Percentiles rank a stretch among this genome's conserved stretches.
Conservation (phyloP, 371 early-diverging fungal species). For the Parasitella parasitica region DNA sequence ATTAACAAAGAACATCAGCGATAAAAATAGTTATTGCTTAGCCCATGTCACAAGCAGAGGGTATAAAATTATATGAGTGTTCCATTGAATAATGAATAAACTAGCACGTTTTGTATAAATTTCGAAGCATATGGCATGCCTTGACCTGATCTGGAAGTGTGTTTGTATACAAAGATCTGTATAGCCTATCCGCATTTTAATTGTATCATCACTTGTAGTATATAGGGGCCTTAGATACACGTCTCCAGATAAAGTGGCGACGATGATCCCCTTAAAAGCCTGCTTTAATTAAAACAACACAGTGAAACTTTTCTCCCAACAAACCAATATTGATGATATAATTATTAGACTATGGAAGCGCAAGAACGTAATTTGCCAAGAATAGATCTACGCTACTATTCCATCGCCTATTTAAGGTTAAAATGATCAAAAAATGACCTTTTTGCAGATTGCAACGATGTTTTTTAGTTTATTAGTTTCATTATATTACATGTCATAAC, state of each 20-base stretch:
- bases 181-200: no score
- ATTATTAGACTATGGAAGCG: background rate
- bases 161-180: background rate
- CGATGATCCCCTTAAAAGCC: background rate
- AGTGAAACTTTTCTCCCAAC: background rate
- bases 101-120: background rate
- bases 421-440: background rate
- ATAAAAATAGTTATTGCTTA: background rate
- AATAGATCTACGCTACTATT: background rate
- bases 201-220: no score
- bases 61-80: background rate
- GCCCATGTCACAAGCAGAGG: background rate
- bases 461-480: background rate
- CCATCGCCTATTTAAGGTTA: background rate
- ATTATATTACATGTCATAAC: background rate
- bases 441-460: background rate
- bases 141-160: background rate
- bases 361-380: background rate
- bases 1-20: background rate
- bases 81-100: background rate
- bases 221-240: no score
- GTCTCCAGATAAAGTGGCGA: no score
- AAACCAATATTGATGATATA: background rate
- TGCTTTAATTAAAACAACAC: background rate
- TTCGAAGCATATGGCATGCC: no score